Base-by-base conservation (phyloP, 2,329 filamentous ascomycete species). In the Penicillium vulpinum region DNA sequence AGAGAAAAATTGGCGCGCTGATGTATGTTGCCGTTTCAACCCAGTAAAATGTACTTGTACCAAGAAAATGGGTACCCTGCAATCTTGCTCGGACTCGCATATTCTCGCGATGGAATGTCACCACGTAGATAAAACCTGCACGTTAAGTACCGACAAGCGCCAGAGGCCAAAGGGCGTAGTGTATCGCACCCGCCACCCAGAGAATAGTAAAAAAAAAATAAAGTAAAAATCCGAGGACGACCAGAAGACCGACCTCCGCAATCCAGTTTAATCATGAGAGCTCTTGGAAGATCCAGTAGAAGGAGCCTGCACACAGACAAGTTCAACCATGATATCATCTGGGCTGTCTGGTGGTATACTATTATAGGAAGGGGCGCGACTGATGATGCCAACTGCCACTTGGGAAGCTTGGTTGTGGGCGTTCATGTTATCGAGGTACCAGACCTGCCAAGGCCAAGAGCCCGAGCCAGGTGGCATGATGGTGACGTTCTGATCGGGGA, bases 341-440 rank as follows among this genome's bases (percentile, higher is more conserved):
- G 63, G 63, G 28, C 60, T 57, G 2, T 56, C 43, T 2, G 68
- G 66, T 13, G 65, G 66, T 8, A 55, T 28, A 31, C 64, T 67
- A 31, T 69, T 63, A 43, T 67, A 70, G 2, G 64, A 62, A 4
- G 73, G 73, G 2, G 60, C 63, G 6, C 73, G 69, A 62, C 70
- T 71, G 50, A 75, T 62, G 26, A 76, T 74, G 3, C 68, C 73
- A 21, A 76, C 70, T 10, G 71, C 73, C 4, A 75, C 69, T 51
- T 75, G 72, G 10, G 63, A 62, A 3, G 73, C 73, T 54, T 75
- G 73, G 18, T 72, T 60, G 16, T 40, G 33, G 21, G 70, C 63
- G 2, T 65, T 72, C 65, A 73, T 72, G 33, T 67, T 62, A 45
- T 73, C 68, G 24, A 74, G 61, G 51, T 70, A 74, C 70, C 68